phyloP scores from a whole-genome alignment of 2,329 filamentous ascomycete species.

The Ceratocystis colombiana region DNA sequence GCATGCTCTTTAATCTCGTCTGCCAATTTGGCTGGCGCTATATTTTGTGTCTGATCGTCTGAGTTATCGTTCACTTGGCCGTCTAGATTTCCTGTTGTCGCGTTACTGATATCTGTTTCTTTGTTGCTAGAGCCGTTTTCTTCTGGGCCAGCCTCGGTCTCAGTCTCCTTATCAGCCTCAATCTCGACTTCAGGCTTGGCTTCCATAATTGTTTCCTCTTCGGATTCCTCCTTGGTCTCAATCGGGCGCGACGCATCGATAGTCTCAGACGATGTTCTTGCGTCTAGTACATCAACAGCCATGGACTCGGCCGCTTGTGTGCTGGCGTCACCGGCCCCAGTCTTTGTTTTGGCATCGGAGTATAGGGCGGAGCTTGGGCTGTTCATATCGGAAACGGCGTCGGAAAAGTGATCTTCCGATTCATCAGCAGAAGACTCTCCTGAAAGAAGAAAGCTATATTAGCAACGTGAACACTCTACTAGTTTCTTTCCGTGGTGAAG shows the following conservation, averaged over 20 bases:
- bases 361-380: conserved; percentile 39
- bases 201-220: conserved; percentile 15
- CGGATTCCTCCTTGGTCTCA: conserved; percentile 19
- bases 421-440: conserved; percentile 33
- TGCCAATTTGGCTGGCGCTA: neutral
- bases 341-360: conserved; percentile 37
- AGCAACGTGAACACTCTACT: conserved; percentile 9
- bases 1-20: neutral
- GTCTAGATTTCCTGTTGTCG: neutral
- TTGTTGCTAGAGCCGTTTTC: neutral
- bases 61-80: neutral
- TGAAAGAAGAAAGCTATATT: neutral
- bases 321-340: conserved; percentile 7
- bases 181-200: neutral
- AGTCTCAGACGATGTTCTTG: conserved; percentile 28
- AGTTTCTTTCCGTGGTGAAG: conserved; percentile 11
- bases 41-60: neutral
- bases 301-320: conserved; percentile 47
- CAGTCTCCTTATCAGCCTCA: neutral
- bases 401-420: conserved; percentile 60
- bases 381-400: conserved; percentile 47
- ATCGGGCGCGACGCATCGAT: conserved; percentile 27
- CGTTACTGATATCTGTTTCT: neutral
- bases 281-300: conserved; percentile 36
- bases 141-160: neutral